Evolutionary conservation across 1,139 yeast genomes (phyloP), one percentile per base, ranked within the genome.

Genomic region (Yamadazyma atlantica): DNA sequence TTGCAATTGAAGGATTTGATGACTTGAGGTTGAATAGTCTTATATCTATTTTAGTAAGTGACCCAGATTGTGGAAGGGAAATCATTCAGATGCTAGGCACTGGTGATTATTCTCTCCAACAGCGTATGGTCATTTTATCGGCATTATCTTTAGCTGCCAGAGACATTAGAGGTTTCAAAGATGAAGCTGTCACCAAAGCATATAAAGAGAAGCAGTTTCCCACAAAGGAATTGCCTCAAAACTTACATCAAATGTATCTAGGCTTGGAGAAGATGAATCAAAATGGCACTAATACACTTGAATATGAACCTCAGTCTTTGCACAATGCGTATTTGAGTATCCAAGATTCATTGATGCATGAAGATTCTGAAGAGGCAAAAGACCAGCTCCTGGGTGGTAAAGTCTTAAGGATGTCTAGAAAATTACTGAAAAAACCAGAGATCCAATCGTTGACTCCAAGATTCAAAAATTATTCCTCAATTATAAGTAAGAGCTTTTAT

Each of bases 101-200:
- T 0, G 89, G 87, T 0, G 94, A 84, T 53, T 80, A 78, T 48
- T 81, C 88, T 0, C 60, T 84, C 14, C 83, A 79, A 45, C 82
- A 78, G 44, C 57, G 90, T 33, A 64, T 82, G 53, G 57, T 68
- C 38, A 64, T 82, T 15, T 56, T 84, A 22, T 69, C 85, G 1
- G 63, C 80, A 0, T 53, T 82, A 12, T 77, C 84, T 0, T 57
- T 82, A 28, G 75, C 82, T 3, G 80, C 82, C 0, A 60, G 92
- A 44, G 81, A 78, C 44, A 60, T 81, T 12, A 60, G 77, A 35
- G 90, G 90, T 0, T 57, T 68, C 24, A 65, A 72, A 1, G 90
- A 84, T 56, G 64, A 61, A 0, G 41, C 52, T 6, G 67, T 69
- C 2, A 44, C 63, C 10, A 64, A 61, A 16, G 71, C 77, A 4